These are phyloP conservation scores for Leccinum incarnatum DNA, from an alignment of 768 basidiomycete species.

Conservation along the genomic window DNA sequence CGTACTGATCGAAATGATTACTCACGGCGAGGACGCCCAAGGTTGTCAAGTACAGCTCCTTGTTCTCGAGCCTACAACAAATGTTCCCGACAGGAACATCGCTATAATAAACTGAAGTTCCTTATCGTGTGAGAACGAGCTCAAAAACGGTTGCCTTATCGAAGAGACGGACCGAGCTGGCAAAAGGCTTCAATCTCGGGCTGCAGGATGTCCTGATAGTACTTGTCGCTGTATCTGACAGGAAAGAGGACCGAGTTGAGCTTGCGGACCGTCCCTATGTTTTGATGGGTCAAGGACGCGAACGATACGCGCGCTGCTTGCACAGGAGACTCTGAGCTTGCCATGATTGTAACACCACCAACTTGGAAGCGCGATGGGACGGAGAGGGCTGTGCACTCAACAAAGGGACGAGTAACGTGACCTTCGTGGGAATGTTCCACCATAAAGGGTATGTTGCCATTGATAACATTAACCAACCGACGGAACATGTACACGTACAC, in stretches of 20 bases:
- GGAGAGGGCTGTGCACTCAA: conserved; percentile 17
- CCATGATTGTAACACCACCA: conserved; percentile 15
- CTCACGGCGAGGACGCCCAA: conserved; percentile 87
- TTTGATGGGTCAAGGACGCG: conserved; percentile 74
- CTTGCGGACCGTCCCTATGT: conserved; percentile 67
- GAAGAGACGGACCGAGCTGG: conserved; percentile 68
- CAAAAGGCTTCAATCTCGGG: conserved; percentile 84
- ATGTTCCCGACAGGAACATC: conserved; percentile 89
- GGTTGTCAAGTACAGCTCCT: conserved; percentile 77
- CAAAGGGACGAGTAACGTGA: conserved; percentile 13
- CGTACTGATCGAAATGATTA: conserved; percentile 15
- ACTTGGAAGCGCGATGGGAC: not conserved
- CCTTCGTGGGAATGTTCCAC: conserved; percentile 23
- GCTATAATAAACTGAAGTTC: conserved; percentile 78
- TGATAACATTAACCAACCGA: conserved; percentile 1
- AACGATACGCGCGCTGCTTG: conserved; percentile 54
- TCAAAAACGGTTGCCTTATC: conserved; percentile 10
- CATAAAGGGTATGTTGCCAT: conserved; percentile 1
- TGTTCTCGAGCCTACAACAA: conserved; percentile 79
- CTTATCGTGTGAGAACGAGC: conserved; percentile 25
- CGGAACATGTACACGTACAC: not conserved
- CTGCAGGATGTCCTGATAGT: conserved; percentile 76
- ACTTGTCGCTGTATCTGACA: conserved; percentile 84
- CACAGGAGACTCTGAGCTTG: conserved; percentile 19
- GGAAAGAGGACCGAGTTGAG: conserved; percentile 81